phyloP scores from a whole-genome alignment of 179 eudicot genomes.

The Spergularia azorica region DNA sequence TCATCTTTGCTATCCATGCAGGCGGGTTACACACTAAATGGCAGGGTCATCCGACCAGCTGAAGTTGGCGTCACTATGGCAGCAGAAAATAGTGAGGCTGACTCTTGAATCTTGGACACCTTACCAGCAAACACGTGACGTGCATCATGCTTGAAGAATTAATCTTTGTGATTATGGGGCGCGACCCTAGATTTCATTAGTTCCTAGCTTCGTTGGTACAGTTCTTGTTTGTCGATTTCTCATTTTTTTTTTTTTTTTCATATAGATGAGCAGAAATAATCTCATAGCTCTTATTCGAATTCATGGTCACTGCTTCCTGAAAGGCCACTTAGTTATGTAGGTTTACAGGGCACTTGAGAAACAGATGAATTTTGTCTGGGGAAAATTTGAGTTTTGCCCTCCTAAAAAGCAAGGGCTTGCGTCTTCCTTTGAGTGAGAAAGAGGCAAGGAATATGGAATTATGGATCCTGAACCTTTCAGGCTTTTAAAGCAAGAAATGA shows the following conservation, averaged over 20 bases:
- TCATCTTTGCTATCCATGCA: slow-evolving; percentile 27
- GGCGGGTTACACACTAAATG: slow-evolving; percentile 83
- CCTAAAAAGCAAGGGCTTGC: too few species aligned
- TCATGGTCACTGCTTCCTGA: background rate
- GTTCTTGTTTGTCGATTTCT: background rate
- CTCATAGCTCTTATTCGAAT: background rate
- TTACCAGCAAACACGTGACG: background rate
- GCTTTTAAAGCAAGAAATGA: too few species aligned
- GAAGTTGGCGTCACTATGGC: slow-evolving; percentile 91
- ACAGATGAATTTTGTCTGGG: background rate
- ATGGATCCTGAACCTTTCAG: too few species aligned
- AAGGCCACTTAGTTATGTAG: too few species aligned
- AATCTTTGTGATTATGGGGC: slow-evolving; percentile 13
- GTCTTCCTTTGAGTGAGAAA: too few species aligned
- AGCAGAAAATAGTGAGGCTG: slow-evolving; percentile 39
- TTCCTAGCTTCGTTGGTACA: background rate
- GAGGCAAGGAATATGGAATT: too few species aligned
- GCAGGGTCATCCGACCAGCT: slow-evolving; percentile 88
- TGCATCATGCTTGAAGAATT: slow-evolving; percentile 16
- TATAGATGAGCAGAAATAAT: slow-evolving; percentile 15
- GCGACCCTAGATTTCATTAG: background rate
- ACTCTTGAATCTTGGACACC: slow-evolving; percentile 25
- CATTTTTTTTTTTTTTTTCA: background rate
- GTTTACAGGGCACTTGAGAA: background rate
- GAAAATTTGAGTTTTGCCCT: too few species aligned